A percentile compares a stretch with the other conserved stretches of the same genome.
These are phyloP conservation scores for Pseudopyricularia cyperi DNA, from an alignment of 2,329 filamentous ascomycete genomes.

Conservation along the genomic window DNA sequence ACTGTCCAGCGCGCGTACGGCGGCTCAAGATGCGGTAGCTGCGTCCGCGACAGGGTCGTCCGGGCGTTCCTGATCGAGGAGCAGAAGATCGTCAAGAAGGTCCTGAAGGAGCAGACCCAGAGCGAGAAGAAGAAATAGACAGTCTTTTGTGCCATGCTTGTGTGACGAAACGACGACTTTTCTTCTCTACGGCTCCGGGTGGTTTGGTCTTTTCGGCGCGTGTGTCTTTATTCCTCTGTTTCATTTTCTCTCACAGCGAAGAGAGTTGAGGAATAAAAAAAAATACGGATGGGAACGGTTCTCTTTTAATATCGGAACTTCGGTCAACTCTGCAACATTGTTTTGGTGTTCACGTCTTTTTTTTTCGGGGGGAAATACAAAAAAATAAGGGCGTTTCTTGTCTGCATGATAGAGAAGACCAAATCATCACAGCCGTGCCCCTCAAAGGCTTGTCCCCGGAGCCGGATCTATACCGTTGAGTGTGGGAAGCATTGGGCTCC, in stretches of 20 bases:
- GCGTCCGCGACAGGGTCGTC: constrained; percentile 94
- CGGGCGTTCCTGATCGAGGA: constrained; percentile 99
- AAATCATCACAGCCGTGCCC: not conserved
- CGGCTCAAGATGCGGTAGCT: constrained; percentile 96
- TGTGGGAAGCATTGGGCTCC: not conserved
- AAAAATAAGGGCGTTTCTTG: not conserved
- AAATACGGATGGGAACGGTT: constrained; percentile 2
- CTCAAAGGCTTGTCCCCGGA: not conserved
- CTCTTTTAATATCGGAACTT: not conserved
- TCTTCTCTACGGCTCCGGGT: not conserved
- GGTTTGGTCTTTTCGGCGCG: constrained; percentile 7
- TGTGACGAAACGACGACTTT: constrained; percentile 7
- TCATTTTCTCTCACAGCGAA: not conserved
- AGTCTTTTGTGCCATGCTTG: constrained; percentile 13
- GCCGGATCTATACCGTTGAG: not conserved
- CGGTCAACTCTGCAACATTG: not conserved
- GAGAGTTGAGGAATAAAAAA: not conserved
- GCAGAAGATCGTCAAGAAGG: constrained; percentile 99
- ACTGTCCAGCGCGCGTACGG: constrained; percentile 97
- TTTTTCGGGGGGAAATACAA: not conserved
- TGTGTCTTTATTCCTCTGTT: not conserved
- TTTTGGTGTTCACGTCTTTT: constrained; percentile 1
- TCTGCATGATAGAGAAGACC: constrained; percentile 1
- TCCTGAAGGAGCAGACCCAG: constrained; percentile 94
- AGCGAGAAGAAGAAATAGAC: constrained; percentile 57